A percentile compares a stretch with the other conserved stretches of the same genome.
Conservation (phyloP, 768 basidiomycete genomes). For the Leucocoprinus leucothites region DNA sequence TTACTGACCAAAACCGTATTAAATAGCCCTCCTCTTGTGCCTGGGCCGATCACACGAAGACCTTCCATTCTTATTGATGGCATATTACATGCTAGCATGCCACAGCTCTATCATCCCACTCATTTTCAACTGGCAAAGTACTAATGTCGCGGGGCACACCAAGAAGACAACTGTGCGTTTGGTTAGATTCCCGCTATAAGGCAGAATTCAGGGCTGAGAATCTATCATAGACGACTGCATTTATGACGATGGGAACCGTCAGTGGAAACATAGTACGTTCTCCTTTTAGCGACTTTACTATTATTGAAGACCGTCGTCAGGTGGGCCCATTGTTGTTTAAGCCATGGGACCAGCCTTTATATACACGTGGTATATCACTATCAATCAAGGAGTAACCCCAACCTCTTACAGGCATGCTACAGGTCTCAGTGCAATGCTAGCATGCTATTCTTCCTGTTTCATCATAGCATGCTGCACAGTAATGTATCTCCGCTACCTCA, state of each 20-base stretch:
- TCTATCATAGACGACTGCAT: slow-evolving; percentile 21
- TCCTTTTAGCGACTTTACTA: neutral
- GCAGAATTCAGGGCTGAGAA: neutral
- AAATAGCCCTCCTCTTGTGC: slow-evolving; percentile 23
- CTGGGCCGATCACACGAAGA: slow-evolving; percentile 22
- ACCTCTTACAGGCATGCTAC: neutral
- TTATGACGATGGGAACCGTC: slow-evolving; percentile 23
- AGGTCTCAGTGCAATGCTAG: slow-evolving; percentile 14
- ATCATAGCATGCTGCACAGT: slow-evolving; percentile 17
- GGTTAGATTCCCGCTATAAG: neutral
- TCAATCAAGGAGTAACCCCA: neutral
- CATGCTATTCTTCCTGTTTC: slow-evolving; percentile 18
- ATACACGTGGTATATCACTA: slow-evolving; percentile 14
- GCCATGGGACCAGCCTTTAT: slow-evolving; percentile 19
- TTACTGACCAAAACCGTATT: neutral
- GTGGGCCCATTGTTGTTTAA: slow-evolving; percentile 23
- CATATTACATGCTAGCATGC: slow-evolving; percentile 27
- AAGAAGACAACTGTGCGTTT: slow-evolving; percentile 24
- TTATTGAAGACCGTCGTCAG: slow-evolving; percentile 3
- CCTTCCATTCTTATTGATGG: slow-evolving; percentile 24
- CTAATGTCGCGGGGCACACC: slow-evolving; percentile 32
- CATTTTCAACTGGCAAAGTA: slow-evolving; percentile 30
- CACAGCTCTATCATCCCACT: slow-evolving; percentile 21
- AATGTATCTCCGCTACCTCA: slow-evolving; percentile 17
- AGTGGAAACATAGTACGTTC: slow-evolving; percentile 23